Percentiles rank a stretch among this genome's conserved stretches.
phyloP scores from a whole-genome alignment of 139 green algal species.

The Deuterostichococcus epilithicus region DNA sequence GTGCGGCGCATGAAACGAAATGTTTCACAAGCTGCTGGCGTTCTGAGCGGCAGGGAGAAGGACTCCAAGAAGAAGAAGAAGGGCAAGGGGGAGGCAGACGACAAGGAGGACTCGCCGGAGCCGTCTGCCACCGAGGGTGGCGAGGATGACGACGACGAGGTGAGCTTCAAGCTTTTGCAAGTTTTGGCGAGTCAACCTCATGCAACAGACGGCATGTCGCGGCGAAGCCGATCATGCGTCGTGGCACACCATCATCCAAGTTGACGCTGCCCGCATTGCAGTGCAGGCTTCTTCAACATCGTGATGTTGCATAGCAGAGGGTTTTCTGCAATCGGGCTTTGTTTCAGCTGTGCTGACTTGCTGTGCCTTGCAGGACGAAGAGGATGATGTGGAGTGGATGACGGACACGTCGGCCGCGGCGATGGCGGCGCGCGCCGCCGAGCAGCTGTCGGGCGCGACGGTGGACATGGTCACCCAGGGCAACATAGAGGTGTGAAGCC shows the following conservation, averaged over 20 bases:
- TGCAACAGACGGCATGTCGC: too few species aligned
- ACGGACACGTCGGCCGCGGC: conserved; percentile 87
- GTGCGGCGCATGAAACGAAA: not conserved
- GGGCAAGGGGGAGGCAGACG: conserved; percentile 33
- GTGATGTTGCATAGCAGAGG: too few species aligned
- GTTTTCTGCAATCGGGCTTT: not conserved
- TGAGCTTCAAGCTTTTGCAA: too few species aligned
- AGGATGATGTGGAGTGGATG: conserved; percentile 83
- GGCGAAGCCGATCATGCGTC: too few species aligned
- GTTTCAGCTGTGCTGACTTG: not conserved
- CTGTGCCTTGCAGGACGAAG: not conserved
- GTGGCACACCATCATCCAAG: too few species aligned
- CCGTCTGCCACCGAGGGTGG: conserved; percentile 24
- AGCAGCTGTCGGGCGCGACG: conserved; percentile 87
- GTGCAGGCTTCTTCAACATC: too few species aligned
- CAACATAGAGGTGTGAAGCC: conserved; percentile 66
- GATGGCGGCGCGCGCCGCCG: conserved; percentile 65
- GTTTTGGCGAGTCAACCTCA: too few species aligned
- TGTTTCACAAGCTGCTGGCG: not conserved
- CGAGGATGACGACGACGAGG: conserved; percentile 38
- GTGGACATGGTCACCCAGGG: conserved; percentile 77
- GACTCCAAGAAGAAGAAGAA: conserved; percentile 60
- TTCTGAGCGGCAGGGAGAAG: conserved; percentile 2
- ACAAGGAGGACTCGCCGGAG: conserved; percentile 14
- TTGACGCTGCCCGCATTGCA: too few species aligned